Percentiles rank a stretch among this genome's conserved stretches.
Evolutionary conservation across 2,329 filamentous ascomycete species (phyloP).

Genomic region (Talaromyces amestolkiae): DNA sequence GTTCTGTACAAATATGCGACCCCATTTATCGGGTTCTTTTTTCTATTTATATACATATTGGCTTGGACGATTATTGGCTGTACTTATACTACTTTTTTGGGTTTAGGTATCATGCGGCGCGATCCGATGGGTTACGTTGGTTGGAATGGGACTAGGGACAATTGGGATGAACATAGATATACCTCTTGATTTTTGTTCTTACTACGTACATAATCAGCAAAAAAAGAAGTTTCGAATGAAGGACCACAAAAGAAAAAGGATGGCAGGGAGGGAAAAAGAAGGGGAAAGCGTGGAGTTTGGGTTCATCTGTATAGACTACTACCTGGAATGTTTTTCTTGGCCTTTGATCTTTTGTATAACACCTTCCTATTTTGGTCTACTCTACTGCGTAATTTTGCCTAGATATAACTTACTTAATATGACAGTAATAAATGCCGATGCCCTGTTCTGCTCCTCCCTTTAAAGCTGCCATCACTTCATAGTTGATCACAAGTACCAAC

Average conservation of each 20-base stretch:
- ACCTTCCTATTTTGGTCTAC: constrained; percentile 3
- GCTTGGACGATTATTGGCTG: background rate
- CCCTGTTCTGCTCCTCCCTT: background rate
- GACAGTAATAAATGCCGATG: background rate
- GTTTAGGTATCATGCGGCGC: background rate
- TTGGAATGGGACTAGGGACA: background rate
- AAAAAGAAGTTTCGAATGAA: background rate
- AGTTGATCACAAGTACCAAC: constrained; percentile 5
- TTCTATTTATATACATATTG: background rate
- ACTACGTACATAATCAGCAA: background rate
- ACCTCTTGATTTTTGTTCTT: background rate
- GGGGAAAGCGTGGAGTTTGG: background rate
- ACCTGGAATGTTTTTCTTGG: background rate
- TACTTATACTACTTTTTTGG: background rate
- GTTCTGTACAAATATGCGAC: constrained; percentile 1
- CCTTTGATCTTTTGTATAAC: background rate
- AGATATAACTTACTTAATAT: background rate
- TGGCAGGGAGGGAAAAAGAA: background rate
- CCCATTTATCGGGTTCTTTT: background rate
- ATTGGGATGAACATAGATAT: background rate
- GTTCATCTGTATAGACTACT: background rate
- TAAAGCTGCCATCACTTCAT: background rate
- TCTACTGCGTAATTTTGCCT: background rate
- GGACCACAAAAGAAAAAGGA: background rate
- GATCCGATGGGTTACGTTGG: background rate